These are phyloP conservation scores for Boeremia exigua DNA, from an alignment of 2,329 filamentous ascomycete species.

Conservation along the genomic window DNA sequence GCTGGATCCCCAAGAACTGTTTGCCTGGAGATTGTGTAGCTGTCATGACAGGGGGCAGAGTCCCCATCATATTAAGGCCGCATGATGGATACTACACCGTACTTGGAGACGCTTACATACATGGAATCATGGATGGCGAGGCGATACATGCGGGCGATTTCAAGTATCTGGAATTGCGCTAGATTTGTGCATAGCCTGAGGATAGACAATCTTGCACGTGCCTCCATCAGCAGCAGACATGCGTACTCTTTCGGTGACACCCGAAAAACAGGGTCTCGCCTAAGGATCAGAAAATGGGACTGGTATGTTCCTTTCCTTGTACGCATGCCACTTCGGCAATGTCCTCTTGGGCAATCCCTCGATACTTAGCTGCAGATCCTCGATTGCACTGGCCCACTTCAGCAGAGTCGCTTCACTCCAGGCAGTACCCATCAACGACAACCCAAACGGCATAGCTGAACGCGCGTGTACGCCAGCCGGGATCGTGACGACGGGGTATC, in stretches of 20 bases:
- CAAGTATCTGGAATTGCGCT: background rate
- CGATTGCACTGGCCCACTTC: conserved; percentile 61
- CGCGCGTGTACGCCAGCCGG: conserved; percentile 64
- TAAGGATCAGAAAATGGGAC: conserved; percentile 18
- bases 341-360: conserved; percentile 30
- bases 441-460: conserved; percentile 54
- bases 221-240: background rate
- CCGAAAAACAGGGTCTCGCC: background rate
- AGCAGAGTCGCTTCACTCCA: conserved; percentile 66
- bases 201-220: background rate
- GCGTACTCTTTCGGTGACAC: background rate
- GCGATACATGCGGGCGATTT: background rate
- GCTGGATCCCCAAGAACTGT: conserved; percentile 9
- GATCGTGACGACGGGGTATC: conserved; percentile 74
- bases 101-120: conserved; percentile 8
- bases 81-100: background rate
- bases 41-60: conserved; percentile 2
- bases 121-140: conserved; percentile 13
- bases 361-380: conserved; percentile 45
- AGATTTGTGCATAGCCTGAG: background rate
- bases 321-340: conserved; percentile 47
- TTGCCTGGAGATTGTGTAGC: background rate
- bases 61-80: conserved; percentile 1
- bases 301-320: conserved; percentile 49
- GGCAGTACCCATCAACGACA: conserved; percentile 62